phyloP scores from a whole-genome alignment of 2,329 filamentous ascomycete species.

The Trichoderma koningiopsis region DNA sequence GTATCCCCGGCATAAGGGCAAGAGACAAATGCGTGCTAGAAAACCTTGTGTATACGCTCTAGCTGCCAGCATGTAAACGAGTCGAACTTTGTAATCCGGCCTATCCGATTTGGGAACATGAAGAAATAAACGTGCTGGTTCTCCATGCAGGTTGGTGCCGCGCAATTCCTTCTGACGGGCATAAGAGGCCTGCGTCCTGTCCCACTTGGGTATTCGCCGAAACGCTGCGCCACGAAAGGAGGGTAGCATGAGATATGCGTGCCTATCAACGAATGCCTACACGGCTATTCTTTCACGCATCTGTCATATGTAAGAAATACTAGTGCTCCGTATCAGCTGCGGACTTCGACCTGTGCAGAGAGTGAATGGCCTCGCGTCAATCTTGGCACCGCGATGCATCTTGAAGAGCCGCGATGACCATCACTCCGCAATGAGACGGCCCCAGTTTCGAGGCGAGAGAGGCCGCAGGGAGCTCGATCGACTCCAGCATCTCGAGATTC shows the following conservation, averaged over 20 bases:
- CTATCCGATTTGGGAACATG: constrained; percentile 11
- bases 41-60: not conserved
- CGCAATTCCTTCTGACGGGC: not conserved
- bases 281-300: not conserved
- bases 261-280: not conserved
- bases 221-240: constrained; percentile 22
- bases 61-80: not conserved
- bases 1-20: constrained; percentile 20
- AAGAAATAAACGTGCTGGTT: not conserved
- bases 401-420: not conserved
- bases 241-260: constrained; percentile 7
- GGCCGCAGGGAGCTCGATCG: not conserved
- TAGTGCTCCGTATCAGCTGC: not conserved
- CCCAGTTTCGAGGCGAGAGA: not conserved
- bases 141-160: constrained; percentile 7
- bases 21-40: constrained; percentile 9
- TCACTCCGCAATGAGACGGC: not conserved
- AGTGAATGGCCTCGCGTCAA: not conserved
- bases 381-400: constrained; percentile 17
- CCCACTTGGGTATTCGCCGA: constrained; percentile 21
- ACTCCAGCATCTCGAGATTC: not conserved
- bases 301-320: not conserved
- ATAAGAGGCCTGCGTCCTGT: not conserved
- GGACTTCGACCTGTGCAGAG: not conserved
- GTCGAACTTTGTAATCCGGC: not conserved